Conservation (phyloP, 1,284 basidiomycete species). For the Mycena sp. region DNA sequence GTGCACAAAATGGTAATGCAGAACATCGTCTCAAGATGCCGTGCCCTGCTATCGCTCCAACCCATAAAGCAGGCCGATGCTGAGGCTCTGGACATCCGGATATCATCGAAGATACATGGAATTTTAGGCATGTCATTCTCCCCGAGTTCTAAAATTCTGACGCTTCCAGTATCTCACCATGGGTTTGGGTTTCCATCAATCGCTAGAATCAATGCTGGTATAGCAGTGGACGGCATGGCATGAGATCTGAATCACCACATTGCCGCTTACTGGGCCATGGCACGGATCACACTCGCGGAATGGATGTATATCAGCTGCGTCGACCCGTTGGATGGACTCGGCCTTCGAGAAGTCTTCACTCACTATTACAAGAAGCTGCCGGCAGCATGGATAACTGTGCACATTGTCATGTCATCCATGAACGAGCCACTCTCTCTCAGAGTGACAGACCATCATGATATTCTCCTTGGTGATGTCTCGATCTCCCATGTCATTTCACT, state of each 20-base stretch:
- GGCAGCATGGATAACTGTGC: neutral
- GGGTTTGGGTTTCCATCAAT: no score
- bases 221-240: no score
- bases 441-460: neutral
- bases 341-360: no score
- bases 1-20: slow-evolving; percentile 37
- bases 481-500: neutral
- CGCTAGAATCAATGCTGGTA: no score
- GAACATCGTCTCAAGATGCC: slow-evolving; percentile 35
- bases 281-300: neutral
- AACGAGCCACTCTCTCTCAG: neutral
- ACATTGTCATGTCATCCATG: neutral
- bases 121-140: slow-evolving; percentile 31
- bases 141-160: slow-evolving; percentile 24
- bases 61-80: slow-evolving; percentile 33
- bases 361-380: neutral
- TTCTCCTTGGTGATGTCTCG: neutral
- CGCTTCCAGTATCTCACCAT: neutral
- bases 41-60: slow-evolving; percentile 39
- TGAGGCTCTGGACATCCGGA: slow-evolving; percentile 31
- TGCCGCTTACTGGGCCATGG: neutral
- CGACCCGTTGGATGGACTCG: no score
- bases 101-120: slow-evolving; percentile 33
- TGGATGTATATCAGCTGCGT: no score
- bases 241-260: no score